Evolutionary conservation across 164 flowering plant species (phyloP).

Genomic region (Akebia trifoliata): DNA sequence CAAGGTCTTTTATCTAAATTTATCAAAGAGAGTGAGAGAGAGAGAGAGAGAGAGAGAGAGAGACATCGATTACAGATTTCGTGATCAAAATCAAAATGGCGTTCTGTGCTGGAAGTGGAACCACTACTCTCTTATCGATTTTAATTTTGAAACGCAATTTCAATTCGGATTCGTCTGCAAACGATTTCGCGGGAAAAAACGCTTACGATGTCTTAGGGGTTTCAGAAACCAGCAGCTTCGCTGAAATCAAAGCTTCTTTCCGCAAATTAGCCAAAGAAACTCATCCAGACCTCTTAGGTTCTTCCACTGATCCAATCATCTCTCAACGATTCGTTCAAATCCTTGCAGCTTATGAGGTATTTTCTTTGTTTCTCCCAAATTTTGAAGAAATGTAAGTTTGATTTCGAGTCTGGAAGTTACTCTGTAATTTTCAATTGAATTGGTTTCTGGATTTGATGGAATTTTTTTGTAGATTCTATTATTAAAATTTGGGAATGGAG

Average conservation of each 20-base stretch:
- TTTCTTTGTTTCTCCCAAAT: not conserved
- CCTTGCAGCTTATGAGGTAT: slow-evolving; percentile 88
- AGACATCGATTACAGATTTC: no score
- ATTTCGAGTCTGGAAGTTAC: not conserved
- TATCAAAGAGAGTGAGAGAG: no score
- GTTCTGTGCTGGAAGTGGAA: not conserved
- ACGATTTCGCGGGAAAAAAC: slow-evolving; percentile 42
- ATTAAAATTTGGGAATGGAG: not conserved
- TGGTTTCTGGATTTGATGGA: not conserved
- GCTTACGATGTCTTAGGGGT: slow-evolving; percentile 74
- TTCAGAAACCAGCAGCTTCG: slow-evolving; percentile 52
- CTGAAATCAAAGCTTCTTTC: slow-evolving; percentile 80
- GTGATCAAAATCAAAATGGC: slow-evolving; percentile 3
- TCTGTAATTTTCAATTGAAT: not conserved
- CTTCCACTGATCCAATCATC: slow-evolving; percentile 27
- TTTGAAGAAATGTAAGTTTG: not conserved
- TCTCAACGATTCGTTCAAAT: slow-evolving; percentile 67
- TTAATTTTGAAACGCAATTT: slow-evolving; percentile 23
- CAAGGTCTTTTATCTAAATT: no score
- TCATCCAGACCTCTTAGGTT: slow-evolving; percentile 69
- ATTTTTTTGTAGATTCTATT: no score
- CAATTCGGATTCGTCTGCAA: slow-evolving; percentile 28
- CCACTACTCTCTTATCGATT: not conserved
- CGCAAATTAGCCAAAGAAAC: slow-evolving; percentile 79
- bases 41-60: no score